Conservation (phyloP, 371 early-diverging fungal species). For the Apophysomyces trapeziformis region DNA sequence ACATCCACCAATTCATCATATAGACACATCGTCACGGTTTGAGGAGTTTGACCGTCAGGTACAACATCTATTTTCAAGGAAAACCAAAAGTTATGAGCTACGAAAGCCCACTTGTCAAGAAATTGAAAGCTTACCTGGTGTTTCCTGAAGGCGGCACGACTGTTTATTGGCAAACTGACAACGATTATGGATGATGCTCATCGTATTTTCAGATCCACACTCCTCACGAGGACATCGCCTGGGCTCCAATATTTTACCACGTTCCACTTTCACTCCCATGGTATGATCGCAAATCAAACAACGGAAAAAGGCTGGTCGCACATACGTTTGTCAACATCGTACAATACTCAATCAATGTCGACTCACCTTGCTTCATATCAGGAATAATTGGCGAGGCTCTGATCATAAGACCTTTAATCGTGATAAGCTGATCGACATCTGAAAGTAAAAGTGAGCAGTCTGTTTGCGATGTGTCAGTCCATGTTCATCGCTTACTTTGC, state of each 20-base stretch:
- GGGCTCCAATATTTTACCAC: constrained; percentile 95
- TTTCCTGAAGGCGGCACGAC: constrained; percentile 97
- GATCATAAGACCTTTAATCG: constrained; percentile 96
- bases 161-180: constrained; percentile 97
- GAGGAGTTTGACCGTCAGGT: constrained; percentile 99
- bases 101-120: neutral
- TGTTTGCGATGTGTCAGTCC: neutral
- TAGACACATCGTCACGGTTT: constrained; percentile 91
- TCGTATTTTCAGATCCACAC: constrained; percentile 81
- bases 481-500: constrained; percentile 44
- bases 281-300: constrained; percentile 89
- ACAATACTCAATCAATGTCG: neutral
- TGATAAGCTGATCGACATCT: constrained; percentile 98
- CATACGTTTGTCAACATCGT: neutral
- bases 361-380: constrained; percentile 82
- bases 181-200: constrained; percentile 92
- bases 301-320: constrained; percentile 80
- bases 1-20: constrained; percentile 97
- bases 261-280: constrained; percentile 84
- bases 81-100: constrained; percentile 12
- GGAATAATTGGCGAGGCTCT: constrained; percentile 95
- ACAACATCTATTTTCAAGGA: constrained; percentile 72
- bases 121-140: constrained; percentile 70
- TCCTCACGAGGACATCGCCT: constrained; percentile 83
- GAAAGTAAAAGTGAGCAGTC: neutral